phyloP scores from a whole-genome alignment of 148 eudicot genomes.

The Agrostemma githago region DNA sequence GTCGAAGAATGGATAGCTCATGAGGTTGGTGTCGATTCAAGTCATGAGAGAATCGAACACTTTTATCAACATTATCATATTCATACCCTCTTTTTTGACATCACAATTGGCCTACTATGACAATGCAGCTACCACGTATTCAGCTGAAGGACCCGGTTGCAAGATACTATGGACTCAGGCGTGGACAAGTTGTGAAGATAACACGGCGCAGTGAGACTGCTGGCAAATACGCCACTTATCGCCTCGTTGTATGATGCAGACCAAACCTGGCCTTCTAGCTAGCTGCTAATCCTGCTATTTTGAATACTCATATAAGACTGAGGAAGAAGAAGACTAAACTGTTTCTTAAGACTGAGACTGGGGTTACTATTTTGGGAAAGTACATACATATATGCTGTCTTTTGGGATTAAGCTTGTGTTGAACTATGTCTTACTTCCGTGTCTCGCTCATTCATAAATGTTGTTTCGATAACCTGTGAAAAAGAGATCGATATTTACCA shows the following conservation, averaged over 20 bases:
- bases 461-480: too few species aligned
- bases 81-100: background rate
- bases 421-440: too few species aligned
- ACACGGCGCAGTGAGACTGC: slow-evolving; percentile 49
- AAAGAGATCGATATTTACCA: too few species aligned
- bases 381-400: too few species aligned
- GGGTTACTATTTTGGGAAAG: background rate
- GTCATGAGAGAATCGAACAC: too few species aligned
- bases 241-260: slow-evolving; percentile 19
- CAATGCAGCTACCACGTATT: slow-evolving; percentile 56
- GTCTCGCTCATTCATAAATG: too few species aligned
- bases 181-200: slow-evolving; percentile 74
- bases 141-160: slow-evolving; percentile 71
- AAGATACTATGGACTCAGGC: slow-evolving; percentile 60
- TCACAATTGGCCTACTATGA: background rate
- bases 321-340: background rate
- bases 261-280: background rate
- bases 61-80: too few species aligned
- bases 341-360: background rate
- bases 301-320: background rate
- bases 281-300: background rate
- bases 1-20: too few species aligned
- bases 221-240: slow-evolving; percentile 28
- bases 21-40: too few species aligned
- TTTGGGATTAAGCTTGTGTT: too few species aligned